phyloP scores from a whole-genome alignment of 140 eudicot genomes.

The Bidens hawaiensis region DNA sequence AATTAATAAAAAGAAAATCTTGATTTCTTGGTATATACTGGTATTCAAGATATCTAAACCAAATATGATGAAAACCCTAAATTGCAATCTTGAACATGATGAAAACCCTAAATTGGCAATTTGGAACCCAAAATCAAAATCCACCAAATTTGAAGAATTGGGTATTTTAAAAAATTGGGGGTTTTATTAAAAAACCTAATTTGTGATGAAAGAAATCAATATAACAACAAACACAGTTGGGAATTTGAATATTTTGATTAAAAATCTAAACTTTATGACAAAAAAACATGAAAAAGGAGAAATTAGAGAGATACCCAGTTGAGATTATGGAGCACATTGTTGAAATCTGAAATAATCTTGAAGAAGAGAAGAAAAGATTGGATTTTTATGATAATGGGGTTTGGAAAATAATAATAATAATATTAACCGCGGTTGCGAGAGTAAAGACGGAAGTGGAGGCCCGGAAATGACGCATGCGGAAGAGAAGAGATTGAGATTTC shows the following conservation, averaged over 20 bases:
- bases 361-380: slow-evolving; percentile 11
- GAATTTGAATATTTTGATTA: slow-evolving; percentile 15
- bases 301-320: slow-evolving; percentile 34
- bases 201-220: too few species aligned
- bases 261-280: slow-evolving; percentile 8
- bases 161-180: slow-evolving; percentile 11
- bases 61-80: slow-evolving; percentile 13
- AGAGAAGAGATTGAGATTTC: too few species aligned
- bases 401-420: slow-evolving; percentile 1
- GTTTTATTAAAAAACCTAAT: slow-evolving; percentile 7
- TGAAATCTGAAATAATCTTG: slow-evolving; percentile 14
- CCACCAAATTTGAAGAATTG: background rate
- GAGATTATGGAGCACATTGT: slow-evolving; percentile 34
- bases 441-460: slow-evolving; percentile 5
- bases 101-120: slow-evolving; percentile 1
- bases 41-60: slow-evolving; percentile 12
- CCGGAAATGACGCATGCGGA: slow-evolving; percentile 19
- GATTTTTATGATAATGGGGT: slow-evolving; percentile 3
- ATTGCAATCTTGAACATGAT: background rate
- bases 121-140: slow-evolving; percentile 1
- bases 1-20: too few species aligned
- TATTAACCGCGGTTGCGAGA: background rate
- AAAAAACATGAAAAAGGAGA: slow-evolving; percentile 8
- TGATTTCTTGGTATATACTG: slow-evolving; percentile 12
- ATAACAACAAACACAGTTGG: slow-evolving; percentile 34